These are phyloP conservation scores for Phytophthora sojae DNA, from an alignment of 352 stramenopile genomes.

Conservation along the genomic window DNA sequence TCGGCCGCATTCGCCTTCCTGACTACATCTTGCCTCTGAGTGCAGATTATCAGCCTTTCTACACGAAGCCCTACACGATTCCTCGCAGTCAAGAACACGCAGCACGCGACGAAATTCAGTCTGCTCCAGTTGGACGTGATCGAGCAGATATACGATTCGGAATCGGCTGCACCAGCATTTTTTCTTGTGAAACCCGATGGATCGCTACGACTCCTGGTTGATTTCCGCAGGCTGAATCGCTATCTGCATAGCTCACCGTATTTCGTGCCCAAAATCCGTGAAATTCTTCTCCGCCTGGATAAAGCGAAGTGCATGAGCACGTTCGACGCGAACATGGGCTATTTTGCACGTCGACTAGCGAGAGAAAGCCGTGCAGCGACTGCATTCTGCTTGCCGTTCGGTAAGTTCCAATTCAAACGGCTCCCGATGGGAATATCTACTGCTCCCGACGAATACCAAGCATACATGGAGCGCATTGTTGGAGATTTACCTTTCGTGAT, in stretches of 20 bases:
- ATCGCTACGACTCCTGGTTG: slow-evolving; percentile 1
- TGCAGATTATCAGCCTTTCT: slow-evolving; percentile 1
- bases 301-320: slow-evolving; percentile 12
- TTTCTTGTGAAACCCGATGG: slow-evolving; percentile 12
- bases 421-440: slow-evolving; percentile 9
- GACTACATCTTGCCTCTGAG: slow-evolving; percentile 13
- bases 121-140: slow-evolving; percentile 6
- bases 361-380: background rate
- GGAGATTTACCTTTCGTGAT: slow-evolving; percentile 9
- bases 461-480: slow-evolving; percentile 1
- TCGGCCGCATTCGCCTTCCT: background rate
- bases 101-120: slow-evolving; percentile 8
- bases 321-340: slow-evolving; percentile 7
- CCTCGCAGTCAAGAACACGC: slow-evolving; percentile 9
- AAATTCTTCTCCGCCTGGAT: slow-evolving; percentile 1
- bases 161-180: slow-evolving; percentile 10
- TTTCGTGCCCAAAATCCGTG: slow-evolving; percentile 8
- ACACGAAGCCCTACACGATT: slow-evolving; percentile 7
- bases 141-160: slow-evolving; percentile 19
- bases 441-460: slow-evolving; percentile 5
- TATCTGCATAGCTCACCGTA: background rate
- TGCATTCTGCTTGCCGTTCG: slow-evolving; percentile 6
- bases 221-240: slow-evolving; percentile 2
- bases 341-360: background rate
- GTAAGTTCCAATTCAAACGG: slow-evolving; percentile 6